Conservation (phyloP, 495 filamentous ascomycete genomes). For the Aspergillus steynii region DNA sequence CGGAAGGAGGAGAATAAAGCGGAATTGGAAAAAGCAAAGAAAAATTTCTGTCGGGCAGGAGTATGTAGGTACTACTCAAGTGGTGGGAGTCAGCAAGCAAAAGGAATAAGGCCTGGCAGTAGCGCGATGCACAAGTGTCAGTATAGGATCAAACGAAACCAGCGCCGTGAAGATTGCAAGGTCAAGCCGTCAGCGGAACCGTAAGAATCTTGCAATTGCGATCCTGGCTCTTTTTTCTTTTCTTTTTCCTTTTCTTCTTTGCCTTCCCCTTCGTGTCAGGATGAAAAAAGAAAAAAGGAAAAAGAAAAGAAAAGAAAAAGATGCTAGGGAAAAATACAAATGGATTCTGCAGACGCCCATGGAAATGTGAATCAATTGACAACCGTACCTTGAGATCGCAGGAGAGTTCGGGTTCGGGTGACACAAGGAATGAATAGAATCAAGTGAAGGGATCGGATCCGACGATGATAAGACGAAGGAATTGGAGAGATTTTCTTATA, state of each 20-base stretch:
- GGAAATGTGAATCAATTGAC: background rate
- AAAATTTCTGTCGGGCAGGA: slow-evolving; percentile 6
- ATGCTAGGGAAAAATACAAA: background rate
- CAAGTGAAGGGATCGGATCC: no score
- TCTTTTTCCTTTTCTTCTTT: slow-evolving; percentile 4
- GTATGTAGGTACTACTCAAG: slow-evolving; percentile 12
- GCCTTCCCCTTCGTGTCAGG: background rate
- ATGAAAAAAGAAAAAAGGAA: background rate
- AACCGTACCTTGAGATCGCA: background rate
- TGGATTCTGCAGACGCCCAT: slow-evolving; percentile 8
- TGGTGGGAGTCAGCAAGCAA: slow-evolving; percentile 19
- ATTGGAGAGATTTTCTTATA: no score
- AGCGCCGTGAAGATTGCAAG: slow-evolving; percentile 4
- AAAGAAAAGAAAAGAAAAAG: background rate
- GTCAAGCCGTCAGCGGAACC: slow-evolving; percentile 11
- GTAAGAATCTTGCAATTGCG: slow-evolving; percentile 7
- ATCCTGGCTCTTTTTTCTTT: slow-evolving; percentile 3
- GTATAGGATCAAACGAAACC: slow-evolving; percentile 22
- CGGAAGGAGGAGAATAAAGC: background rate
- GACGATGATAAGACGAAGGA: background rate
- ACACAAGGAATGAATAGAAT: no score
- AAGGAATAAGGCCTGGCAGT: slow-evolving; percentile 19
- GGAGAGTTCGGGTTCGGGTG: background rate
- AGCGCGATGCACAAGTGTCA: slow-evolving; percentile 20
- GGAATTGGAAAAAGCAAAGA: slow-evolving; percentile 8